Percentiles rank a stretch among this genome's conserved stretches.
Conservation (phyloP, 2,329 filamentous ascomycete species). For the Aspergillus nomiae region DNA sequence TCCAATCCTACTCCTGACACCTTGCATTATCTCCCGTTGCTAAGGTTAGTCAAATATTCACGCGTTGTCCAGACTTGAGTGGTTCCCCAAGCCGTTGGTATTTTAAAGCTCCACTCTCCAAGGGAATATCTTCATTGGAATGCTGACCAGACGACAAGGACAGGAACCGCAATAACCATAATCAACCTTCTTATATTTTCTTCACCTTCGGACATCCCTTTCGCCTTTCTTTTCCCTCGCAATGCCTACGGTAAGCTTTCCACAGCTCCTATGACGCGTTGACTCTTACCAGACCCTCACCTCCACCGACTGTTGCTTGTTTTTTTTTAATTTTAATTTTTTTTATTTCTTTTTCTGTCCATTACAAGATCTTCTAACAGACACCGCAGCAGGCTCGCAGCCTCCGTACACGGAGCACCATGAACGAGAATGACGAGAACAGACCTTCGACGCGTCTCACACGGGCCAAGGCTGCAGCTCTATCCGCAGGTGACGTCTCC, state of each 20-base stretch:
- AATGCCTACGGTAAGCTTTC: constrained; percentile 60
- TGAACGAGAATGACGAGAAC: constrained; percentile 96
- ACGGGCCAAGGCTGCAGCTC: constrained; percentile 83
- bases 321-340: not conserved
- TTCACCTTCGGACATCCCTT: constrained; percentile 21
- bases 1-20: constrained; percentile 15
- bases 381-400: constrained; percentile 63
- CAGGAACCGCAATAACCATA: constrained; percentile 32
- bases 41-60: constrained; percentile 33
- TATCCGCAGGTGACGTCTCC: constrained; percentile 49
- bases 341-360: not conserved
- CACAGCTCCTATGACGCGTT: constrained; percentile 17
- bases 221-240: constrained; percentile 36
- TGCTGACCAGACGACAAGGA: constrained; percentile 34
- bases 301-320: not conserved
- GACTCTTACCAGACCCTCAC: constrained; percentile 5
- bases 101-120: constrained; percentile 32
- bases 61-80: constrained; percentile 40
- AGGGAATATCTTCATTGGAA: constrained; percentile 34
- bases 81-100: constrained; percentile 31
- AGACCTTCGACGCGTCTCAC: constrained; percentile 78
- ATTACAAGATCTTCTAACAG: constrained; percentile 34
- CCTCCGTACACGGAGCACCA: constrained; percentile 72
- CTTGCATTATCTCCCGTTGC: constrained; percentile 24
- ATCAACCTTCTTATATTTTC: constrained; percentile 25